Evolutionary conservation across 83 land plant species (phyloP), one percentile per base, ranked within the genome.

Genomic region (Picea engelmannii): DNA sequence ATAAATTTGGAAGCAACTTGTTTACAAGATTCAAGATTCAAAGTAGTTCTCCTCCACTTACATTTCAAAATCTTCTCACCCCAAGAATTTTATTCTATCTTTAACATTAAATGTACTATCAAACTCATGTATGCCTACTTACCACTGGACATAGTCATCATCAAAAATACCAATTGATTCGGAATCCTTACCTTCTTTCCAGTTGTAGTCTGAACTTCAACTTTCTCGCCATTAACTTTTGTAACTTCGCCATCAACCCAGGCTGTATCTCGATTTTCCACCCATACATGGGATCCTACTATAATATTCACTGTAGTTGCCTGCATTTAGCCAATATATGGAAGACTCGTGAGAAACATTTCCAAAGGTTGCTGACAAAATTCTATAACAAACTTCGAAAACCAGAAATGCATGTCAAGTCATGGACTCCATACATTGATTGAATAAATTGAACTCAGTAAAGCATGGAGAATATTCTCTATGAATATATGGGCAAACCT

Each of bases 231-330:
- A 85, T 52, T 77, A 52, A 93, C 93, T 62, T 83, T 79, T 13
- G 86, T 66, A 79, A 93, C 98, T 83, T 93, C 92, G 27, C 93
- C 99, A 87, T 95, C 98, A 76, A 91, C 84, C 97, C 99, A 96
- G 66, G 99, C 97, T 65, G 87, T 24, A 9, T 17, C 47, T 62
- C 85, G 89, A 80, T 96, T 96, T 88, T 96, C 99, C 35, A 92
- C 90, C 99, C 99, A 96, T 35, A 96, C 93, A 84, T 96, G 97
- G 78, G 99, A 91, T 47, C 99, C 99, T 25, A 93, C 97, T 58
- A 92, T 80, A 52, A 96, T 93, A 64, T 93, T 96, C 49, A 78
- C 91, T 63, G 92, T 86, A 69, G 90, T 79, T 31, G 91, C 94
- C 98, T 93, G 87, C 83, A 85, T 71, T 38, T 49, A 47, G 9